Conservation (phyloP, 208 protist species). For the Porcisia hertigi region DNA sequence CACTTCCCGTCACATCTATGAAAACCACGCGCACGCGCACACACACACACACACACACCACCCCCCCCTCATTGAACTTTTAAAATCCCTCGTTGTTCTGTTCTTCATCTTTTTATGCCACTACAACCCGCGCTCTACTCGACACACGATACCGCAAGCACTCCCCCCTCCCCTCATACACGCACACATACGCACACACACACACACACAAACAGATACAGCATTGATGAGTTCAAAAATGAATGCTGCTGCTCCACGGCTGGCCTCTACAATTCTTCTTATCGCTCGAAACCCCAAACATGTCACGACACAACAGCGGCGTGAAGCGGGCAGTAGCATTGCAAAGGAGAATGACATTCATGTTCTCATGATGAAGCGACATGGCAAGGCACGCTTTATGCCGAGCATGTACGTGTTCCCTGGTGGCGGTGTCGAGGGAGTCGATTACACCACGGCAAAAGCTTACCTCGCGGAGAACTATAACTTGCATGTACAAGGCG, state of each 20-base stretch:
- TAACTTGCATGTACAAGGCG: neutral
- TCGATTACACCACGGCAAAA: conserved; percentile 26
- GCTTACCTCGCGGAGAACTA: conserved; percentile 6
- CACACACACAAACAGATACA: too few species aligned
- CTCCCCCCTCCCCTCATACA: neutral
- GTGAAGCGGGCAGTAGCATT: neutral
- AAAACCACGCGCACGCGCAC: neutral
- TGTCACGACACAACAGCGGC: neutral
- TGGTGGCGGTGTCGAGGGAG: conserved; percentile 47
- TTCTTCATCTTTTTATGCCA: neutral
- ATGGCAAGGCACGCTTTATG: conserved; percentile 62
- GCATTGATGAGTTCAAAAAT: conserved; percentile 14
- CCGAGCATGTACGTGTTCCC: conserved; percentile 61
- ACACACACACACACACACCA: neutral
- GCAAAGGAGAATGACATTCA: conserved; percentile 31
- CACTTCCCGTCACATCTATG: neutral
- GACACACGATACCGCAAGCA: neutral
- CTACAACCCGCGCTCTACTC: neutral
- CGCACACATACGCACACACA: neutral
- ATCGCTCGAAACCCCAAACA: conserved; percentile 19
- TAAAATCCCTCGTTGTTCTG: conserved; percentile 1
- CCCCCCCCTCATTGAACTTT: neutral
- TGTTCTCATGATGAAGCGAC: conserved; percentile 63
- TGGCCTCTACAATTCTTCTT: conserved; percentile 50
- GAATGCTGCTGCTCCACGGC: conserved; percentile 28